Base-by-base conservation (phyloP, 2,329 filamentous ascomycete genomes). In the Botrytis byssoidea region DNA sequence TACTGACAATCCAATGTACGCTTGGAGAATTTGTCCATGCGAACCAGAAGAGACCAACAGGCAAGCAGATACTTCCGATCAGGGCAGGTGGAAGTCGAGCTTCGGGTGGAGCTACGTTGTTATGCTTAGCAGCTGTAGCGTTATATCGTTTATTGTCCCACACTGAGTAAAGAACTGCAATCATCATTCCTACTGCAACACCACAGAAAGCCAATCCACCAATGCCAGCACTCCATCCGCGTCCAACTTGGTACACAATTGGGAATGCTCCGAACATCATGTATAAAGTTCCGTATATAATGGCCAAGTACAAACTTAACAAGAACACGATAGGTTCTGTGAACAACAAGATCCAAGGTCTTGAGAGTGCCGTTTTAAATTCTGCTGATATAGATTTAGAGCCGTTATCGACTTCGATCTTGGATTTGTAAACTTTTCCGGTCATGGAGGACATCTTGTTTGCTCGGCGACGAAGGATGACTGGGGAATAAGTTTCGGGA, bases 311-410 rank as follows among this genome's bases (percentile, higher is more conserved):
- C 5, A 96, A 77, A 3, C 90, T 89, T 79, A 96, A 91, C 80
- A 95, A 88, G 77, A 97, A 88, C 63, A 97, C 93, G 79, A 97
- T 97, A 59, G 92, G 89, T 82, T 97, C 93, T 92, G 78, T 85
- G 81, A 97, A 97, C 0, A 97, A 87, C 0, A 97, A 87, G 0
- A 91, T 93, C 94, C 94, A 97, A 40, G 91, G 91, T 81, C 97
- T 97, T 1, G 92, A 87, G 1, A 94, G 90, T 97, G 3, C 96
- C 85, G 1, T 91, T 93, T 84, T 97, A 97, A 85, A 88, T 92
- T 74, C 83, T 79, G 35, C 84, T 81, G 88, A 1, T 86, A 86
- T 25, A 83, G 85, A 18, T 85, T 89, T 55, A 85, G 75, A 86
- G 83, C 35, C 81, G 81, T 97, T 93, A 6, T 93, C 85, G 66